These are phyloP conservation scores for Blepharisma undulans DNA, from an alignment of 169 alveolate genomes.

Conservation along the genomic window DNA sequence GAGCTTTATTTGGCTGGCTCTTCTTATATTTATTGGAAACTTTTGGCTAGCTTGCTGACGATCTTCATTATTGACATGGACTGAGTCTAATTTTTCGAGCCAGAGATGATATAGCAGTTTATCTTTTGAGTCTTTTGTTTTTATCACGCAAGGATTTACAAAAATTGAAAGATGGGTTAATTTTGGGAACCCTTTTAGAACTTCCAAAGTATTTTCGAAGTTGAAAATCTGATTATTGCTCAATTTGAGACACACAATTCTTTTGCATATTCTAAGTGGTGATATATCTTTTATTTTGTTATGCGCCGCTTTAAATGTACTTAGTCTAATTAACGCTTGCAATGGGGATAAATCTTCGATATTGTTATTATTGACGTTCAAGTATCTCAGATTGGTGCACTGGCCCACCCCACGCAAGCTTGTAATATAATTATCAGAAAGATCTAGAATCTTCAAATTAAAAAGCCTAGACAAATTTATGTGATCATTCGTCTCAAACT, in stretches of 20 bases:
- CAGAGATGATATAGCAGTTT: neutral
- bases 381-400: neutral
- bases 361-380: neutral
- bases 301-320: neutral
- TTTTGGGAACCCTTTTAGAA: slow-evolving; percentile 3
- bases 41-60: neutral
- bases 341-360: neutral
- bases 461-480: slow-evolving; percentile 3
- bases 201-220: neutral
- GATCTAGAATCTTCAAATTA: neutral
- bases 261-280: neutral
- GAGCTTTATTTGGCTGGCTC: neutral
- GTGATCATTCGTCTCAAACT: neutral
- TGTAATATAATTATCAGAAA: neutral
- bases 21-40: neutral
- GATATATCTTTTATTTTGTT: neutral
- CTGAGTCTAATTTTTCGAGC: neutral
- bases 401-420: neutral
- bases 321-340: neutral
- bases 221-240: neutral
- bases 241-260: neutral
- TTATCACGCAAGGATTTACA: neutral
- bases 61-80: neutral
- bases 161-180: neutral
- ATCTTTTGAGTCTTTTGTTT: neutral